Evolutionary conservation across 2,329 filamentous ascomycete genomes (phyloP).

Genomic region (Colletotrichum somersetense): DNA sequence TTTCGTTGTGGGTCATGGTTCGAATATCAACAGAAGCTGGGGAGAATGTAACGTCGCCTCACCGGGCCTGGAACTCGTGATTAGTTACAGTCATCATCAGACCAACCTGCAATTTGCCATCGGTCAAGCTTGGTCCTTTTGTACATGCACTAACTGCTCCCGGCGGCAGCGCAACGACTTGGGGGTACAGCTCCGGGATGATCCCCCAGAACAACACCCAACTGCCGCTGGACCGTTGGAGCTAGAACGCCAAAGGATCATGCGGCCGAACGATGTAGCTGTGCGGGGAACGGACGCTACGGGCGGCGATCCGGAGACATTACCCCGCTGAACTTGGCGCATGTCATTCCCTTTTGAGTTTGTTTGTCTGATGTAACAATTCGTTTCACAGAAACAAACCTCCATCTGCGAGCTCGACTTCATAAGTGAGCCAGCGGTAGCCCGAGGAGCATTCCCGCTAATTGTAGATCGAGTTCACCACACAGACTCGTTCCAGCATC

Average conservation of each 20-base stretch:
- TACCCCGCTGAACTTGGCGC: slow-evolving; percentile 36
- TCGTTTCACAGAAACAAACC: slow-evolving; percentile 24
- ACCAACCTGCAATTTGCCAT: slow-evolving; percentile 4
- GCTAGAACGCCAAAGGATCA: not conserved
- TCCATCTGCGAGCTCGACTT: not conserved
- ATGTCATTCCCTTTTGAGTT: slow-evolving; percentile 24
- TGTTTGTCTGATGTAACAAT: slow-evolving; percentile 19
- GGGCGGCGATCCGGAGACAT: not conserved
- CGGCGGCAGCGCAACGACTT: not conserved
- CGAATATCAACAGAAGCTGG: not conserved
- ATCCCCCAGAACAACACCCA: not conserved
- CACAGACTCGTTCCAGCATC: not conserved
- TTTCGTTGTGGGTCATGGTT: not conserved
- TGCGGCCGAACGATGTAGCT: slow-evolving; percentile 24
- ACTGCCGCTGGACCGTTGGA: slow-evolving; percentile 7
- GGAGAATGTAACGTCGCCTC: not conserved
- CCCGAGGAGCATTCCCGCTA: not conserved
- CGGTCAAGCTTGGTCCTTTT: not conserved
- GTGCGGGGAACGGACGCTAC: slow-evolving; percentile 35
- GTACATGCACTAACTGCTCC: not conserved
- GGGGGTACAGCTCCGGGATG: not conserved
- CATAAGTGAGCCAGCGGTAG: slow-evolving; percentile 6
- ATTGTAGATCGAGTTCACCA: not conserved
- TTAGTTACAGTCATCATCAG: not conserved
- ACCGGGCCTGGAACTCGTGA: not conserved